phyloP scores from a whole-genome alignment of 306 rosid species.

The Vigna mungo region DNA sequence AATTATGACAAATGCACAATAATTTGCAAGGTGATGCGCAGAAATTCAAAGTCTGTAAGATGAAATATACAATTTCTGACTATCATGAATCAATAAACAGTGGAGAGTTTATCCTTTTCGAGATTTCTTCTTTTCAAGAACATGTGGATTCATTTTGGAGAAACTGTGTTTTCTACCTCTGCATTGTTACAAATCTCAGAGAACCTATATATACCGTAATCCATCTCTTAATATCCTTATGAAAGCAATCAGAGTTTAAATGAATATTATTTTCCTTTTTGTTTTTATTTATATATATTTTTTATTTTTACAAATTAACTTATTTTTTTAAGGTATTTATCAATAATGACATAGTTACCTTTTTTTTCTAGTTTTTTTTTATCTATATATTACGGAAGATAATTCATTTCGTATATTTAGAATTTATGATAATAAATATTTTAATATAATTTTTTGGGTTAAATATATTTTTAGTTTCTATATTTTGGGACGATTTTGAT shows the following conservation, averaged over 20 bases:
- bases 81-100: slow-evolving; percentile 21
- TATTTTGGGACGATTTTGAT: no score
- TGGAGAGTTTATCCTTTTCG: slow-evolving; percentile 7
- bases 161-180: slow-evolving; percentile 24
- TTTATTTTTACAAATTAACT: not conserved
- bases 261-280: not conserved
- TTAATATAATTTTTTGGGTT: no score
- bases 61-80: slow-evolving; percentile 25
- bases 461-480: no score
- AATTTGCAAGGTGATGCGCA: not conserved
- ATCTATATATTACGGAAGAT: not conserved
- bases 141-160: slow-evolving; percentile 21
- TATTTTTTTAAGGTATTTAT: not conserved
- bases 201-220: not conserved
- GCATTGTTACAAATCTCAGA: slow-evolving; percentile 30
- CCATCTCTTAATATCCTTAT: slow-evolving; percentile 33
- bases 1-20: not conserved
- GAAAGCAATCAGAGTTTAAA: slow-evolving; percentile 15
- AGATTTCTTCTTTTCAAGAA: slow-evolving; percentile 27
- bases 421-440: not conserved
- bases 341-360: not conserved
- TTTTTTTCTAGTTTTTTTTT: not conserved
- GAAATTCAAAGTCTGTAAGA: not conserved
- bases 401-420: not conserved
- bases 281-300: not conserved